These are phyloP conservation scores for Gentiana macrophylla DNA, from an alignment of 257 asterid species.

Conservation along the genomic window DNA sequence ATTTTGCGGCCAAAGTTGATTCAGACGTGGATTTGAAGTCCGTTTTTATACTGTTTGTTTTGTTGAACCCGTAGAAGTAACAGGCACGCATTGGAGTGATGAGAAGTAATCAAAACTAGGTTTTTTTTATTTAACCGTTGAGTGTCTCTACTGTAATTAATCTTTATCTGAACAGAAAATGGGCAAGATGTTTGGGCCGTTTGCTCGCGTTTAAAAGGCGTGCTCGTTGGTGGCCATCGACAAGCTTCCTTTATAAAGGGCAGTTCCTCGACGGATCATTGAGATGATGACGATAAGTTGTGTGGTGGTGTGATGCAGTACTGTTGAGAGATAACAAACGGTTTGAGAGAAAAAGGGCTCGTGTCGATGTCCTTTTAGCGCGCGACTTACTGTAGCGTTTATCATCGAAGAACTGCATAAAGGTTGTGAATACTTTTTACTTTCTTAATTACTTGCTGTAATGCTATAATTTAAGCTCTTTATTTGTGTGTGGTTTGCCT, in stretches of 20 bases:
- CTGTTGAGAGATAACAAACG: conserved; percentile 1
- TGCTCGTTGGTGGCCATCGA: conserved; percentile 41
- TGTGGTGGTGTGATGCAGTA: neutral
- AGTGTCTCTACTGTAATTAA: neutral
- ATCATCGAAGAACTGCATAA: neutral
- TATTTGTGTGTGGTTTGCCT: neutral
- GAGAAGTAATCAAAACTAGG: too few species aligned
- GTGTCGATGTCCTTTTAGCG: neutral
- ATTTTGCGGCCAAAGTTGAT: too few species aligned
- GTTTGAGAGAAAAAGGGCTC: neutral
- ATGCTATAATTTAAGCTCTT: conserved; percentile 3
- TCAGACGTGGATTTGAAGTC: too few species aligned
- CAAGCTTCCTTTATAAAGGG: conserved; percentile 42
- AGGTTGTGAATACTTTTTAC: conserved; percentile 6
- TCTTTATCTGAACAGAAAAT: conserved; percentile 27
- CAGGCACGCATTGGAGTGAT: too few species aligned
- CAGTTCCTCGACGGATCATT: conserved; percentile 28
- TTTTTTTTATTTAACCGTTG: neutral
- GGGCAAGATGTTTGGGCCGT: conserved; percentile 40
- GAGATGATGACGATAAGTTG: conserved; percentile 8
- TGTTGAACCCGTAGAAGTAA: too few species aligned
- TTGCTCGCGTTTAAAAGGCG: conserved; percentile 50
- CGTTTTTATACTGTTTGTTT: too few species aligned
- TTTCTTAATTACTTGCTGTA: neutral
- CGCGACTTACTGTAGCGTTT: conserved; percentile 2